These are phyloP conservation scores for Myxozyma udenii DNA, from an alignment of 805 yeast species.

Conservation along the genomic window DNA sequence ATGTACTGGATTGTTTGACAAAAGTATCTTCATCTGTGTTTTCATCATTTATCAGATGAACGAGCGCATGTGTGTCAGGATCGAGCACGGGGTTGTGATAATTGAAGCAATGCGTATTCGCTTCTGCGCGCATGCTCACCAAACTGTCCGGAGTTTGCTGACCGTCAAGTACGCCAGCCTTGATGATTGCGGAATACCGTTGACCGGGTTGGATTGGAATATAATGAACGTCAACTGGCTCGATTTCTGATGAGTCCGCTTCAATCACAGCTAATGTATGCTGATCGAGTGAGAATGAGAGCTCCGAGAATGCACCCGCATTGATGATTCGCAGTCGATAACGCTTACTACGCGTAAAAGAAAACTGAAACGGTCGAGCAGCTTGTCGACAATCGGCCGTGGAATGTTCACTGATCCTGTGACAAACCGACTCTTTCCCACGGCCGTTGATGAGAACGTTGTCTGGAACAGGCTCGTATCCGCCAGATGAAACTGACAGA, in stretches of 20 bases:
- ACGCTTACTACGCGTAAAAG: slow-evolving; percentile 6
- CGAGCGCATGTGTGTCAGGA: slow-evolving; percentile 5
- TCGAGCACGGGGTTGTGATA: slow-evolving; percentile 11
- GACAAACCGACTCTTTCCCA: slow-evolving; percentile 7
- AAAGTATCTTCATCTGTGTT: neutral
- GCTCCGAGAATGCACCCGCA: slow-evolving; percentile 10
- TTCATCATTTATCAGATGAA: neutral
- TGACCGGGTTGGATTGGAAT: slow-evolving; percentile 17
- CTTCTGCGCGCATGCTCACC: slow-evolving; percentile 9
- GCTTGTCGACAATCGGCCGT: slow-evolving; percentile 24
- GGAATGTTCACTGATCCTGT: no score
- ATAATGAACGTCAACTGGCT: slow-evolving; percentile 15
- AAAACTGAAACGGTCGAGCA: slow-evolving; percentile 10
- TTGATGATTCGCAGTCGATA: slow-evolving; percentile 19
- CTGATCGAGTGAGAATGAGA: slow-evolving; percentile 8
- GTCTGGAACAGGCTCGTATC: slow-evolving; percentile 23
- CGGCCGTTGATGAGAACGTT: slow-evolving; percentile 18
- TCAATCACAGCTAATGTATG: slow-evolving; percentile 15
- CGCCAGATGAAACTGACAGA: slow-evolving; percentile 12
- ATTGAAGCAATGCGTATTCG: slow-evolving; percentile 14
- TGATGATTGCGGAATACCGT: slow-evolving; percentile 17
- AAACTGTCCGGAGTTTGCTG: slow-evolving; percentile 31
- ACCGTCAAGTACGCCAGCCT: slow-evolving; percentile 1
- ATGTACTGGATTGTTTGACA: no score
- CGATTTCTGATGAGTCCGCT: slow-evolving; percentile 17